Base-by-base conservation (phyloP, 345 rosid genomes). In the Pistacia vera region DNA sequence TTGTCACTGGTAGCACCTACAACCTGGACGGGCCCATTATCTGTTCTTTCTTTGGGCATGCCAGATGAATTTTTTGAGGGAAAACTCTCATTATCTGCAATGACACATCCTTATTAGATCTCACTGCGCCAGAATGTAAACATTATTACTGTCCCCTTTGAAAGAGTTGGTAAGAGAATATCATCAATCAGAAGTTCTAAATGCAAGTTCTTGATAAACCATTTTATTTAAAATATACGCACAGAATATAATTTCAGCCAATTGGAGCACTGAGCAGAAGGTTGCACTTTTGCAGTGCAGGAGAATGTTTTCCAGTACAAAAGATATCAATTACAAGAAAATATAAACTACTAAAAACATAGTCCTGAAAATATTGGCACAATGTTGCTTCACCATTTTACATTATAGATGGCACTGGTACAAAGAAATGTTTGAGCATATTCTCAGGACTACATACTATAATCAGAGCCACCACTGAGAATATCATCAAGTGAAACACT, bases 391-490 rank as follows among this genome's bases (percentile, higher is more conserved):
- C 80, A 77, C 59, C 65, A 25, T 60, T 87, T 75, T 77, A 87
- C 89, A 86, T 22, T 70, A 78, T 74, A 48, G 79, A 76, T 49
- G 55, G 77, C 76, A 83, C 84, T 46, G 61, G 78, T 79, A 81
- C 87, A 88, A 79, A 80, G 73, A 70, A 75, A 80, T 75, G 74
- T 77, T 83, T 75, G 77, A 69, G 74, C 61, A 35, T 71, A 73
- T 79, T 84, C 86, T 84, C 80, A 82, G 81, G 78, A 84, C 88
- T 90, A 95, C 96, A 90, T 90, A 93, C 97, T 88, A 85, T 77
- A 71, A 86, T 84, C 87, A 71, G 90, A 81, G 86, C 93, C 93
- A 80, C 99, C 98, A 77, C 81, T 81, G 88, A 95, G 92, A 85
- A 95, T 92, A 82, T 95, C 98, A 79, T 80, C 86, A 80, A 95